Base-by-base conservation (phyloP, 129 eudicot species). In the Escallonia rubra region DNA sequence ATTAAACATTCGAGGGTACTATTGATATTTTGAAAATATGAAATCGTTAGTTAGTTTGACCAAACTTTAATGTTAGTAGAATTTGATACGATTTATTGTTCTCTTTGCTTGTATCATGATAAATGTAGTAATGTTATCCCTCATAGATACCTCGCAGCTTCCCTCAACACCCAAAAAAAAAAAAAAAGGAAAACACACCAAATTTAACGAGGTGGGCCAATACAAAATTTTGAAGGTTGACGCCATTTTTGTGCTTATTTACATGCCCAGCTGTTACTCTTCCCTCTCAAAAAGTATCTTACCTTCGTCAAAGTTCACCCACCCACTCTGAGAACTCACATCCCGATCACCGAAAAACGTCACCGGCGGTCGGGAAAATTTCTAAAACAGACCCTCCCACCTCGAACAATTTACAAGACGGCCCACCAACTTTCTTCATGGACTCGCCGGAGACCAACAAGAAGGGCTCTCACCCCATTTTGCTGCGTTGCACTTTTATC, bases 301-400 rank as follows among this genome's bases (percentile, higher is more conserved):
- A n/a, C 40, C 1, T 53, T 13, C 51, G 41, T 41, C 41, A 10
- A 41, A 41, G 41, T 8, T 3, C 5, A 0, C 64, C 64, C 3
- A 23, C 13, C 64, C 15, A 2, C 47, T 40, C 49, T n/a, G 12
- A 48, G 10, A 53, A 23, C 34, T 43, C 34, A 8, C 43, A 23
- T 16, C 57, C 85, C 79, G 86, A 79, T 82, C 87, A 79, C 87
- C 87, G 84, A 84, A 64, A 71, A 38, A 2, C 14, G 10, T 38
- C 75, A 75, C 90, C 75, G 90, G 84, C 81, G 90, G 54, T 75
- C 86, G 86, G 86, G 68, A 42, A 10, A 23, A 23, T 23, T 23
- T 23, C 34, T 23, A 23, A 23, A 23, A 23, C 34, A 23, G 34
- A 23, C 34, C 34, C 34, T 23, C 43, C 51, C 39, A 7, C 34